Percentiles rank a stretch among this genome's conserved stretches.
Conservation (phyloP, 1,284 basidiomycete species). For the Apiotrichum siamense region DNA sequence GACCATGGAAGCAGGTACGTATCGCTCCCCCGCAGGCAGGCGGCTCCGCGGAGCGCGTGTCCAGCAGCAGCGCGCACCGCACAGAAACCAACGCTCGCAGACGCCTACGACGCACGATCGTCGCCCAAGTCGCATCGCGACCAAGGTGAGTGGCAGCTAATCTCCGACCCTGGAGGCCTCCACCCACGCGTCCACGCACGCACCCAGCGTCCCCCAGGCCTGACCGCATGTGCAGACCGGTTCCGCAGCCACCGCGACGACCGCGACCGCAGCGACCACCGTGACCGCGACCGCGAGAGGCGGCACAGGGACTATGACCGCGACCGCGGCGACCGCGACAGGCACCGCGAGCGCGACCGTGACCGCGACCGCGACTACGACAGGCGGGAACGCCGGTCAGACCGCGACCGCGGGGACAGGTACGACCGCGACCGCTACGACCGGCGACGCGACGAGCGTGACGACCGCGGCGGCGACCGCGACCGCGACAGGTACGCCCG, state of each 20-base stretch:
- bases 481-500: slow-evolving; percentile 1
- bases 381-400: too few relatives aligned
- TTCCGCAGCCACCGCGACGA: slow-evolving; percentile 22
- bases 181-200: background rate
- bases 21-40: too few relatives aligned
- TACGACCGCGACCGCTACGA: slow-evolving; percentile 5
- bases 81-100: slow-evolving; percentile 1
- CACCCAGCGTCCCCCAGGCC: background rate
- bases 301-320: slow-evolving; percentile 8
- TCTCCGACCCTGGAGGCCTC: background rate
- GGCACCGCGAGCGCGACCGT: slow-evolving; percentile 1
- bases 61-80: too few relatives aligned
- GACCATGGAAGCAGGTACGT: too few relatives aligned
- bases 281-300: slow-evolving; percentile 8
- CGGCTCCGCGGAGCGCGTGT: too few relatives aligned
- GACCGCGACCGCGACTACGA: slow-evolving; percentile 2
- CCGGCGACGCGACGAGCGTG: slow-evolving; percentile 9
- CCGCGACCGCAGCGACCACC: slow-evolving; percentile 3
- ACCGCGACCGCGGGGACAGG: background rate
- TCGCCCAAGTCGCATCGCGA: slow-evolving; percentile 20
- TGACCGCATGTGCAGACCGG: background rate
- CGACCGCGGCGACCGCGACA: slow-evolving; percentile 12
- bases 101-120: slow-evolving; percentile 28
- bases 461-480: too few relatives aligned
- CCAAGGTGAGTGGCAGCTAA: slow-evolving; percentile 12